These are phyloP conservation scores for Funneliformis caledonium DNA, from an alignment of 371 early-diverging fungal species.

Conservation along the genomic window DNA sequence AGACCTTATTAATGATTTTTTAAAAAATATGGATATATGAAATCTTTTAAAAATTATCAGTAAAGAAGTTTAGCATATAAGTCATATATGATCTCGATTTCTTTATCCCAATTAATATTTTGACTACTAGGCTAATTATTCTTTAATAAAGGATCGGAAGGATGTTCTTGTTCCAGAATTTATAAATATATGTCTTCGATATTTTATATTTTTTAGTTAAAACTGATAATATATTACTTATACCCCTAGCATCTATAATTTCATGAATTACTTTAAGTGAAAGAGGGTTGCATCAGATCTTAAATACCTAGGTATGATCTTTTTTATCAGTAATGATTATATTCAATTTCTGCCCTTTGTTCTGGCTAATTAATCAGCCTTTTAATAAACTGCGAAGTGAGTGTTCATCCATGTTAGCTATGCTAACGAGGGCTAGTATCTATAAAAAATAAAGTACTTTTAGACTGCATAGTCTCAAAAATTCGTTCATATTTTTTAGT, in stretches of 20 bases:
- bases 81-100: constrained; percentile 28
- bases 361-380: too few relatives aligned
- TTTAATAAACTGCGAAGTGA: too few relatives aligned
- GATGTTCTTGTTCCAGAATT: too few relatives aligned
- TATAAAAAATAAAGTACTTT: constrained; percentile 8
- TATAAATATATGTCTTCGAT: too few relatives aligned
- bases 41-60: background rate
- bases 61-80: constrained; percentile 22
- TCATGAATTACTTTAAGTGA: constrained; percentile 10
- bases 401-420: too few relatives aligned
- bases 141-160: constrained; percentile 5
- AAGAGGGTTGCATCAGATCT: constrained; percentile 21
- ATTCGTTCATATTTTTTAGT: too few relatives aligned
- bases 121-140: background rate
- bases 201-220: too few relatives aligned
- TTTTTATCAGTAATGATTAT: constrained; percentile 10
- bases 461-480: too few relatives aligned
- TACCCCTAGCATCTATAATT: constrained; percentile 13
- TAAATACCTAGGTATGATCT: constrained; percentile 24
- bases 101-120: constrained; percentile 28
- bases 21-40: too few relatives aligned
- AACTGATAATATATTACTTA: constrained; percentile 6
- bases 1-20: too few relatives aligned
- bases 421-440: too few relatives aligned
- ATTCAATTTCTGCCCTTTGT: too few relatives aligned